Base-by-base conservation (phyloP, 2,329 filamentous ascomycete species). In the Fusarium incarnatum region DNA sequence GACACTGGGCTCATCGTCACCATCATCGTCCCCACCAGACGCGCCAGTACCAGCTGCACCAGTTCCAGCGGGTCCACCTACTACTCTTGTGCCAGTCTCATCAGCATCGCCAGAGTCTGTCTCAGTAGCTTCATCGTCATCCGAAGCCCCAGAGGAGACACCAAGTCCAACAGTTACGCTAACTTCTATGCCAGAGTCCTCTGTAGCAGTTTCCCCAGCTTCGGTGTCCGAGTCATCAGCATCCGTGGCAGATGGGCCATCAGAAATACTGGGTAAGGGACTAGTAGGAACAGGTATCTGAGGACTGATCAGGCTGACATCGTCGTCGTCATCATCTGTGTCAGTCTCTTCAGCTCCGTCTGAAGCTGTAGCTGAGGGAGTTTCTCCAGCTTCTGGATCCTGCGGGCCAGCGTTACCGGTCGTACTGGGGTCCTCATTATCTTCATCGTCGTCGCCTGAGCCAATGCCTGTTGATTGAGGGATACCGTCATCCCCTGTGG, bases 101-200 rank as follows among this genome's bases (percentile, higher is more conserved):
- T 9, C 15, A 0, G 11, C 23, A 27, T 7, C 25, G 9, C 0
- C 4, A 40, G 44, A 8, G 0, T 3, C 15, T 3, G 37, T 41
- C 25, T 23, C 41, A 1, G 47, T 20, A 5, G 12, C 25, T 18
- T 20, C 34, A 2, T 20, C 40, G 0, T 25, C n/a, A 16, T 12
- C 2, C 11, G 22, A 8, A 5, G 52, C 20, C 3, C 12, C 5
- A 18, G 60, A 42, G 1, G 46, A 16, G 2, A 7, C 2, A 30
- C 3, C 25, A 0, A 20, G 1, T 1, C 8, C 25, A 0, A 25
- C 27, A 2, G 16, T 22, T 3, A 32, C 32, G 7, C 25, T 56
- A 1, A 12, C 9, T 11, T 20, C 8, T 0, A 15, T 3, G 7
- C 10, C 8, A 1, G 34, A 23, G 0, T 27, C 13, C 6, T 32